Evolutionary conservation across 1,139 yeast species (phyloP).

Genomic region (Protomyces macrosporus): DNA sequence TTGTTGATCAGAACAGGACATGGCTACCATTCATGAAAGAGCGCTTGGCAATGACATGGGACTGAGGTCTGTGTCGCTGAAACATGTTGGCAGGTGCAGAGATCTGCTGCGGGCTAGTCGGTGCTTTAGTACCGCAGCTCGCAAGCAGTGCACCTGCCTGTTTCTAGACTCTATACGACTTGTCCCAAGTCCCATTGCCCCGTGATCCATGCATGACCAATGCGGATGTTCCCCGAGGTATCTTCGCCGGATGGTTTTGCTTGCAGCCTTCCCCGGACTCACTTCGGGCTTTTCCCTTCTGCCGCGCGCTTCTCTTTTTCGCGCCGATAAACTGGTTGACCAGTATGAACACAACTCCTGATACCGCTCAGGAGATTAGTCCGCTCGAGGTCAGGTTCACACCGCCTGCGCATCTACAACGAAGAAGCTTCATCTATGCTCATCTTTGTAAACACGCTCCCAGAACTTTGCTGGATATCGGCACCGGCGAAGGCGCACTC

Average conservation of each 20-base stretch:
- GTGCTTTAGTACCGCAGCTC: no score
- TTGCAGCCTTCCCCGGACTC: not conserved
- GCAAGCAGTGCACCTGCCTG: no score
- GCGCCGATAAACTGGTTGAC: not conserved
- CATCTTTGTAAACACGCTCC: not conserved
- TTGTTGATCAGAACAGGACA: not conserved
- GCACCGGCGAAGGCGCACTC: constrained; percentile 21
- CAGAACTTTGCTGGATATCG: constrained; percentile 16
- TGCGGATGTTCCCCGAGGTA: not conserved
- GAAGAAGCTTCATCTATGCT: constrained; percentile 2
- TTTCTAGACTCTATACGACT: no score
- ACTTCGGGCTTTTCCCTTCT: not conserved
- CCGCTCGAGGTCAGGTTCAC: constrained; percentile 11
- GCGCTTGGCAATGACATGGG: not conserved
- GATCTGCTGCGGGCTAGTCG: no score
- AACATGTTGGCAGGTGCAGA: not conserved
- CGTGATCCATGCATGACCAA: not conserved
- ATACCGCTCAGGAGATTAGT: not conserved
- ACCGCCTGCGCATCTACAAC: constrained; percentile 19
- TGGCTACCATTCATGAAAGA: not conserved
- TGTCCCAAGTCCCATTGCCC: no score
- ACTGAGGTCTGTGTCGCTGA: not conserved
- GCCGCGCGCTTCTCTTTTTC: not conserved
- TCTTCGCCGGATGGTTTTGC: not conserved
- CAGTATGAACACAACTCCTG: not conserved